Base-by-base conservation (phyloP, 148 eudicot species). In the Rhododendron griersonianum region DNA sequence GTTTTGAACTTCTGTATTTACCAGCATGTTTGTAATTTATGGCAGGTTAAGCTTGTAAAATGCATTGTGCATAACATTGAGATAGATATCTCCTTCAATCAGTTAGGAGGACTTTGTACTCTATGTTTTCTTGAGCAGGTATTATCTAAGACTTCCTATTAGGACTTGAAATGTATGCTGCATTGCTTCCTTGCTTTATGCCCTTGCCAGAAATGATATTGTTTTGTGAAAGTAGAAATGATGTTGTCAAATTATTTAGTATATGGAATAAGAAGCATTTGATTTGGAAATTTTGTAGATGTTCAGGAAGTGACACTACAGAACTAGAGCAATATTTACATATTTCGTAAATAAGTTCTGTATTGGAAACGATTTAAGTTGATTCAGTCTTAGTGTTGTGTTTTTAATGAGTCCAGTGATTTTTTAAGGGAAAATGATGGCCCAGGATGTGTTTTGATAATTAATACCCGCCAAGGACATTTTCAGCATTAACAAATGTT, bases 31-130 rank as follows among this genome's bases (percentile, higher is more conserved):
- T 83, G 77, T 86, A 80, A 44, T 33, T 83, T 84, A 57, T 90
- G 83, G 85, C 94, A 93, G 95, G 95, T 93, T 63, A 93, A 93
- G 86, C 92, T 93, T 86, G 94, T 93, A 84, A 93, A 93, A 91
- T 92, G 95, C 89, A 83, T 92, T 15, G 91, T 93, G 35, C 87
- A 84, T 28, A 87, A 90, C 87, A 90, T 90, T 77, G 88, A 90
- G 14, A 82, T 93, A 80, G 95, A 93, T 53, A 85, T 93, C 81
- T 92, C 95, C 48, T 92, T 91, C 85, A 93, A 93, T 87, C 95
- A 93, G 83, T 71, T 92, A 51, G 94, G 95, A 82, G 95, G 95
- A 85, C 91, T 93, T 67, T 85, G 93, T 79, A 91, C 95, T 28
- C 91, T 93, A 15, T 90, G 94, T 86, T 93, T 93, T 82, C 93